Evolutionary conservation across 2,329 filamentous ascomycete genomes (phyloP).

Genomic region (Verticillium tricorpus): DNA sequence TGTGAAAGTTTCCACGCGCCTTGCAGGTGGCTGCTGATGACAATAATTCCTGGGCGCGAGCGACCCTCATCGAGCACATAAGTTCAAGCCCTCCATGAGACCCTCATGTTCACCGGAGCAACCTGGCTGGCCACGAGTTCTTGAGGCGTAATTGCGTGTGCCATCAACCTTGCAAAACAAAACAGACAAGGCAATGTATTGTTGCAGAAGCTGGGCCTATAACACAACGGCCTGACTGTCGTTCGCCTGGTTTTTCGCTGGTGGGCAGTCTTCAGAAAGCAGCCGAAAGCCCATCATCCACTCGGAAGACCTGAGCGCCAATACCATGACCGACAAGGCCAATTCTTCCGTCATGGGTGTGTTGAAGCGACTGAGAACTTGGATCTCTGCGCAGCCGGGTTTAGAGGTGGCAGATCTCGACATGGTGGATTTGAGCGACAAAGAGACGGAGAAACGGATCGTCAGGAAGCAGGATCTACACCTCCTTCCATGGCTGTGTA

Average conservation of each 20-base stretch:
- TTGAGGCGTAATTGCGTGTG: neutral
- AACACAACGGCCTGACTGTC: neutral
- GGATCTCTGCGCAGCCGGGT: constrained; percentile 13
- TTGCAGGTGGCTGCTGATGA: neutral
- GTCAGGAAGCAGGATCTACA: constrained; percentile 23
- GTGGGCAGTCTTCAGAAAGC: too few species aligned
- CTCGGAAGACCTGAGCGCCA: neutral
- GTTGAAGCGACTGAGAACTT: neutral
- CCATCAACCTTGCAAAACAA: neutral
- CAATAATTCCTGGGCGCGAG: neutral
- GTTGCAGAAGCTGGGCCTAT: neutral
- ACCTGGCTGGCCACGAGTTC: neutral
- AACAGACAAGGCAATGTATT: neutral
- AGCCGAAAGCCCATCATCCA: neutral
- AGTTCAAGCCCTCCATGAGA: neutral
- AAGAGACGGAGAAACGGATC: constrained; percentile 23
- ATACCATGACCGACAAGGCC: too few species aligned
- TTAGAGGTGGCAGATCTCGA: constrained; percentile 21
- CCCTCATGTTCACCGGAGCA: neutral
- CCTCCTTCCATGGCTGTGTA: constrained; percentile 23
- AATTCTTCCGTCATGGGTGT: neutral
- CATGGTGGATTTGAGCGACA: constrained; percentile 22
- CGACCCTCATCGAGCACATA: neutral
- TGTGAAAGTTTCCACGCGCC: neutral
- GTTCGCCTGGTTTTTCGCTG: neutral